phyloP scores from a whole-genome alignment of 2,329 filamentous ascomycete genomes.

The Aspergillus viridinutans region DNA sequence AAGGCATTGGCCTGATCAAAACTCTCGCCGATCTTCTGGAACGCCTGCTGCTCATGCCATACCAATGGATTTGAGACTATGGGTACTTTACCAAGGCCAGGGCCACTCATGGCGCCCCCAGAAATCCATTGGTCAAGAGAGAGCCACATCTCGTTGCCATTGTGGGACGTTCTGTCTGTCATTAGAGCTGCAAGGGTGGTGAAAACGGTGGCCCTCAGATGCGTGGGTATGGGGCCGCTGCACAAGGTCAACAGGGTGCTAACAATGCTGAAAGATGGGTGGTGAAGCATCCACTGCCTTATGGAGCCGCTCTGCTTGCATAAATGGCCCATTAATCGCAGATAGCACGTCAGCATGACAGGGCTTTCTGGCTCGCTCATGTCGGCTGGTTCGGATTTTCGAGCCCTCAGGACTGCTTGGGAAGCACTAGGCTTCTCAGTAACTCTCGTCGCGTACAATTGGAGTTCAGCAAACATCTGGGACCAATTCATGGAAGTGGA shows the following conservation, averaged over 20 bases:
- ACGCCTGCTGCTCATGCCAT: constrained; percentile 56
- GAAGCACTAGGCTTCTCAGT: constrained; percentile 63
- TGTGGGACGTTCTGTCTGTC: constrained; percentile 63
- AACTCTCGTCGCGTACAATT: constrained; percentile 75
- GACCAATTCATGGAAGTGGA: constrained; percentile 85
- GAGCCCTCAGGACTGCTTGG: constrained; percentile 54
- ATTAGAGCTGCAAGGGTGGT: constrained; percentile 71
- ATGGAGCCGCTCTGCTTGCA: constrained; percentile 68
- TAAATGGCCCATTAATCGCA: constrained; percentile 80
- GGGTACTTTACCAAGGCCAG: constrained; percentile 47
- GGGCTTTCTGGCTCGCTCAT: constrained; percentile 88
- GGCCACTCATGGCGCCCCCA: constrained; percentile 41
- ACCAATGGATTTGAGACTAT: constrained; percentile 37
- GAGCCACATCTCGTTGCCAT: constrained; percentile 73
- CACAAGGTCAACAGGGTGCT: constrained; percentile 74
- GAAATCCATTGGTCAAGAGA: constrained; percentile 76
- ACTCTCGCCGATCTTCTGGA: constrained; percentile 69
- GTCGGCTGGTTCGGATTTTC: constrained; percentile 60
- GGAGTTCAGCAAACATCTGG: constrained; percentile 86
- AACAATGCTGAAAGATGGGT: constrained; percentile 64
- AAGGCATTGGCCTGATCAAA: constrained; percentile 87
- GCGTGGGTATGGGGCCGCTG: constrained; percentile 68
- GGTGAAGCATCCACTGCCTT: constrained; percentile 67
- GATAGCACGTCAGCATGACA: constrained; percentile 95
- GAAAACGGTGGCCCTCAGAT: constrained; percentile 80